Base-by-base conservation (phyloP, 2,329 filamentous ascomycete genomes). In the Microcyclospora tardicrescens region DNA sequence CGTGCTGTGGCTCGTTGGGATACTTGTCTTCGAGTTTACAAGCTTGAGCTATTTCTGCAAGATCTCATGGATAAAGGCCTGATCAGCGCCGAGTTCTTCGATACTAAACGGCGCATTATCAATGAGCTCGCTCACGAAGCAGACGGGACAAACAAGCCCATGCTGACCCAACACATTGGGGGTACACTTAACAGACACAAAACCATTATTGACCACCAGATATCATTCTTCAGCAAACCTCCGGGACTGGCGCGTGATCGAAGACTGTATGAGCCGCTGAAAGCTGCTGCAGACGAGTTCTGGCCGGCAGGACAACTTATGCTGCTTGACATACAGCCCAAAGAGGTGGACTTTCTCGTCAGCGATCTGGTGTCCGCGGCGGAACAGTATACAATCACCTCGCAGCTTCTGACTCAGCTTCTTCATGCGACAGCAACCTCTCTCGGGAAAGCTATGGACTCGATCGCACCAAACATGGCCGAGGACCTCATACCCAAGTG, bases 251-350 rank as follows among this genome's bases (percentile, higher is more conserved):
- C 67, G 16, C 87, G 79, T 75, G 84, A 93, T 57, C 68, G 72
- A 1, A 76, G 86, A 12, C 61, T 66, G 2, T 77, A 75, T 51
- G 84, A 93, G 51, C 81, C 84, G 0, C 64, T 94, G 12, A 58
- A 64, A 16, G 70, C 74, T 2, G 43, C 64, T 4, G 37, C 59
- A 0, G 52, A 69, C 1, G 86, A 93, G 47, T 79, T 84, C 51
- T 84, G 69, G 56, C 84, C 84, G 1, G 35, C 41, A 2, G 59
- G 67, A 8, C 62, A 67, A 6, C 64, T 75, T 39, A 61, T 65
- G 10, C 71, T 89, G 3, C 56, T 86, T 12, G 81, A 86, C 55
- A 64, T 84, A 42, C 72, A 78, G 46, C 81, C 83, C 3, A 69
- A 70, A 4, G 24, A 38, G 3, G 43, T 47, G 5, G 47, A 48